Evolutionary conservation across 306 rosid species (phyloP).

Genomic region (Prosopis cineraria): DNA sequence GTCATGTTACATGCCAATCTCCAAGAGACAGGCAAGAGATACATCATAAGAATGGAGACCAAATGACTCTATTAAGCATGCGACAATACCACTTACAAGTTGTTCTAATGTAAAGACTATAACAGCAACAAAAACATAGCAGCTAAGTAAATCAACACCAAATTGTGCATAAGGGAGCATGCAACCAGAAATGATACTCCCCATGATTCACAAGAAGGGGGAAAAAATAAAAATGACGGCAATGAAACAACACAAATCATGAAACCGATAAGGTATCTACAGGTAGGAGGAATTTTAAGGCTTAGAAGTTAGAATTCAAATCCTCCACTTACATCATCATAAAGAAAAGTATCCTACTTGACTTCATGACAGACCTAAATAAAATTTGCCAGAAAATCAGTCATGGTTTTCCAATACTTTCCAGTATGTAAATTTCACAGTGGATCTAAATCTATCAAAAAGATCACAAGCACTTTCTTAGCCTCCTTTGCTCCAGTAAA

Average conservation of each 20-base stretch:
- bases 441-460: conserved; percentile 3
- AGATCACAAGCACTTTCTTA: conserved; percentile 9
- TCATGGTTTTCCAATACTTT: background rate
- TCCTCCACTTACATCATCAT: background rate
- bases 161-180: conserved; percentile 12
- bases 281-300: too few species aligned
- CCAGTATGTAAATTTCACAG: background rate
- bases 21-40: background rate
- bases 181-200: background rate
- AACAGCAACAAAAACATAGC: conserved; percentile 20
- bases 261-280: too few species aligned
- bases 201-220: background rate
- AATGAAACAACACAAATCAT: conserved; percentile 2
- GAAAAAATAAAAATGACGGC: background rate
- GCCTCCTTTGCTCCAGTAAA: background rate
- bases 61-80: conserved; percentile 11
- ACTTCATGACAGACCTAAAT: conserved; percentile 10
- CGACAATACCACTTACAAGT: conserved; percentile 4
- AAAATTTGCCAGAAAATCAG: background rate
- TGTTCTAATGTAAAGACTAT: conserved; percentile 1
- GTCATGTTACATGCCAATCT: background rate
- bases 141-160: conserved; percentile 11
- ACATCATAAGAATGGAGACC: background rate
- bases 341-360: conserved; percentile 4
- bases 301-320: too few species aligned